These are phyloP conservation scores for Mortierella sp. DNA, from an alignment of 371 early-diverging fungal genomes.

Conservation along the genomic window DNA sequence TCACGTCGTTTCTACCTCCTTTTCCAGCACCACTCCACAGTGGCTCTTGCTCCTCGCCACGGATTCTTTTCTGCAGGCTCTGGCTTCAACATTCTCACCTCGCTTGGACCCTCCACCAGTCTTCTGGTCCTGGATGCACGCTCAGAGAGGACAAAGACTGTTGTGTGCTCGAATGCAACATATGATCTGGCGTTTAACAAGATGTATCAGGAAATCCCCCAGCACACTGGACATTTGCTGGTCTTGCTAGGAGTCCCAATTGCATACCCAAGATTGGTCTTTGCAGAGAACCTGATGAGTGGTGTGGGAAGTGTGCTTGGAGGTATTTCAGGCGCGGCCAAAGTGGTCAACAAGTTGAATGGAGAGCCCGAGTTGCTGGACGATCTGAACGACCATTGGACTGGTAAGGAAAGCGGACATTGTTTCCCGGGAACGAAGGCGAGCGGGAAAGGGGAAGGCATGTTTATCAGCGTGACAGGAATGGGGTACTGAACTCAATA, in stretches of 20 bases:
- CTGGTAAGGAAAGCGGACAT: too few species aligned
- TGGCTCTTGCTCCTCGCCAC: slow-evolving; percentile 64
- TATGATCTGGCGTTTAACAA: slow-evolving; percentile 72
- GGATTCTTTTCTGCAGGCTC: slow-evolving; percentile 64
- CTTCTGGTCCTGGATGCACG: slow-evolving; percentile 82
- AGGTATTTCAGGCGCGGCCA: slow-evolving; percentile 55
- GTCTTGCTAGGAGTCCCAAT: slow-evolving; percentile 80
- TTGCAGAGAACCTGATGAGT: slow-evolving; percentile 74
- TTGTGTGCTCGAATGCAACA: slow-evolving; percentile 69
- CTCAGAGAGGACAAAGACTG: slow-evolving; percentile 74
- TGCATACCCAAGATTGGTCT: slow-evolving; percentile 78
- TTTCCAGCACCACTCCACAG: slow-evolving; percentile 88
- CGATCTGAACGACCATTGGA: slow-evolving; percentile 81
- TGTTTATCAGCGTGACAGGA: too few species aligned
- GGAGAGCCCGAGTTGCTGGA: slow-evolving; percentile 88
- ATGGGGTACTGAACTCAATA: slow-evolving; percentile 25
- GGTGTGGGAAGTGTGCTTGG: slow-evolving; percentile 46
- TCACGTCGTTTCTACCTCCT: slow-evolving; percentile 85
- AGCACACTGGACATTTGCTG: slow-evolving; percentile 70
- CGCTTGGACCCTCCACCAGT: slow-evolving; percentile 76
- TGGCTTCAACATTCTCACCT: slow-evolving; percentile 64
- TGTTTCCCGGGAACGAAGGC: too few species aligned
- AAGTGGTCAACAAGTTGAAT: slow-evolving; percentile 72
- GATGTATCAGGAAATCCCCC: slow-evolving; percentile 64
- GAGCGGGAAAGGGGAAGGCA: not conserved